phyloP scores from a whole-genome alignment of 2,329 filamentous ascomycete species.

The Colletotrichum shisoi region DNA sequence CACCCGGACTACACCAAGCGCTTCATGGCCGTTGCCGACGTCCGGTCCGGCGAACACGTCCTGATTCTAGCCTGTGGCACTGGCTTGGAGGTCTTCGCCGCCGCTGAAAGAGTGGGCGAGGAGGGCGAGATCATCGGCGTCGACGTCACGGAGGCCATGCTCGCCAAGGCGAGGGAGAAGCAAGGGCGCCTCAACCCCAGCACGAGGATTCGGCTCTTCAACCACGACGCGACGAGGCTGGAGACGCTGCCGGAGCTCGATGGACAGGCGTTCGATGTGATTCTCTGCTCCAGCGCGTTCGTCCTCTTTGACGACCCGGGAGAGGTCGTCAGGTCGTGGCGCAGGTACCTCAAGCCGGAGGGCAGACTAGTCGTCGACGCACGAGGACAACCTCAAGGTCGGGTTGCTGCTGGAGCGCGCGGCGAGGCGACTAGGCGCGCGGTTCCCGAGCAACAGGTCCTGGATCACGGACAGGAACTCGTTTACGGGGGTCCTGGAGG shows the following conservation, averaged over 20 bases:
- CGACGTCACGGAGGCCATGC: slow-evolving; percentile 48
- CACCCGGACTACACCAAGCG: slow-evolving; percentile 47
- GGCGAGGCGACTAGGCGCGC: slow-evolving; percentile 41
- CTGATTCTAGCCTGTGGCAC: slow-evolving; percentile 50
- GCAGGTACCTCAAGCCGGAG: slow-evolving; percentile 43
- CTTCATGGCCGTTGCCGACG: slow-evolving; percentile 44
- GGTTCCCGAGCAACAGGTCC: slow-evolving; percentile 44
- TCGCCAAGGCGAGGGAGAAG: slow-evolving; percentile 44
- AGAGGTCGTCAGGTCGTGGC: slow-evolving; percentile 45
- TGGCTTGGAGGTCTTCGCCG: slow-evolving; percentile 46
- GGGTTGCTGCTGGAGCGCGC: slow-evolving; percentile 45
- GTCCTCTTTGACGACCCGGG: slow-evolving; percentile 46
- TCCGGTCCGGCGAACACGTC: slow-evolving; percentile 44
- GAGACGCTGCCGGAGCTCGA: slow-evolving; percentile 38
- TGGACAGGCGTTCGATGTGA: slow-evolving; percentile 44
- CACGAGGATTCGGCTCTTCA: slow-evolving; percentile 39
- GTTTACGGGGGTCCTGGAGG: slow-evolving; percentile 44
- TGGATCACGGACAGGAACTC: slow-evolving; percentile 47
- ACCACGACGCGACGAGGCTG: slow-evolving; percentile 46
- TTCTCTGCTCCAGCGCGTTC: slow-evolving; percentile 49
- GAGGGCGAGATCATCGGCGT: slow-evolving; percentile 45
- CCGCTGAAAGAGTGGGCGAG: slow-evolving; percentile 44
- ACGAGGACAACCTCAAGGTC: slow-evolving; percentile 45
- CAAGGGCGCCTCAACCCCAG: slow-evolving; percentile 40
- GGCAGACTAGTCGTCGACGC: slow-evolving; percentile 47